phyloP scores from a whole-genome alignment of 805 yeast genomes.

The Ogataea trehalophila region DNA sequence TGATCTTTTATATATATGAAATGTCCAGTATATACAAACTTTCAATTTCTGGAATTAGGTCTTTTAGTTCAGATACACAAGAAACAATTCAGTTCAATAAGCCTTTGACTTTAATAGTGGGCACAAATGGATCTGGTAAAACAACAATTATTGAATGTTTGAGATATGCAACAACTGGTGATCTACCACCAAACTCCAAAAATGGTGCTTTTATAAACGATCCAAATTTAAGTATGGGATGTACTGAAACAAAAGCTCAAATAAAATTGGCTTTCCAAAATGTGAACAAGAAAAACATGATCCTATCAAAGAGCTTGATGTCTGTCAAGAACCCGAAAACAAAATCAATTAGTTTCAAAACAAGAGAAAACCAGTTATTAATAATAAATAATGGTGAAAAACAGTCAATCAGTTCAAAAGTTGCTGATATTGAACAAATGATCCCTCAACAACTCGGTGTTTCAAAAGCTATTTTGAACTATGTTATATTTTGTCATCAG shows the following conservation, averaged over 20 bases:
- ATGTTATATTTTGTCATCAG: conserved; percentile 95
- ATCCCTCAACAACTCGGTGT: conserved; percentile 86
- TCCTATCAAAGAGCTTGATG: conserved; percentile 81
- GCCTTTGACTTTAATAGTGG: conserved; percentile 91
- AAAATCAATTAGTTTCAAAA: conserved; percentile 67
- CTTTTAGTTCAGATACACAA: conserved; percentile 79
- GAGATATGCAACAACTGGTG: conserved; percentile 92
- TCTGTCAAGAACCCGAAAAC: conserved; percentile 50
- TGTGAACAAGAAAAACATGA: conserved; percentile 71
- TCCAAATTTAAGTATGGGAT: conserved; percentile 66
- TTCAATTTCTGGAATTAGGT: conserved; percentile 82
- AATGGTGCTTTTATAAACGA: conserved; percentile 97
- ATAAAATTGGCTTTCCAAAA: conserved; percentile 81
- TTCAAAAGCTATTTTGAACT: conserved; percentile 79
- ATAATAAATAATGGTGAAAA: conserved; percentile 63
- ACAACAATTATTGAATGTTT: conserved; percentile 94
- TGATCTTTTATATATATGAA: background rate
- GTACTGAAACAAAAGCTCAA: conserved; percentile 79
- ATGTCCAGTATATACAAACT: conserved; percentile 50
- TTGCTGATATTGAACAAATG: conserved; percentile 76
- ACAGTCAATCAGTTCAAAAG: conserved; percentile 71
- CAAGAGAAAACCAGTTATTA: conserved; percentile 83
- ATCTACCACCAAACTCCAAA: conserved; percentile 89
- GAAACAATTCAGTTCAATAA: conserved; percentile 86
- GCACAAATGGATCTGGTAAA: conserved; percentile 94